These are phyloP conservation scores for Neurospora pannonica DNA, from an alignment of 495 filamentous ascomycete genomes.

Conservation along the genomic window DNA sequence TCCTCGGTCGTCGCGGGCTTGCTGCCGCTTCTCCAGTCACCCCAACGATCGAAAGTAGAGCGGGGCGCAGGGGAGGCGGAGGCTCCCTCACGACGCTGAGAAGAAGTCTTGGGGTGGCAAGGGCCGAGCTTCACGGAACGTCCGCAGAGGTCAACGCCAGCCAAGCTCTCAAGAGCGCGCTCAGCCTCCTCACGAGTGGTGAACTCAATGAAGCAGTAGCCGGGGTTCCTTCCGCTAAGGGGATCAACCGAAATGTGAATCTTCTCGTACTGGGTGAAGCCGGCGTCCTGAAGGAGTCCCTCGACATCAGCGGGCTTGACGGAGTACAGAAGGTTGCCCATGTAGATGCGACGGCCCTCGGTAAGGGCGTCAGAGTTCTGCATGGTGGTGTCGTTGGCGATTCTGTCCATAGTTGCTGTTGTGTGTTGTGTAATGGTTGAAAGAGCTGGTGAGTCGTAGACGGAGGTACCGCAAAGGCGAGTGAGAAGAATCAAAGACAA, in stretches of 20 bases:
- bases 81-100: not conserved
- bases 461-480: not conserved
- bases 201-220: constrained; percentile 65
- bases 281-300: constrained; percentile 40
- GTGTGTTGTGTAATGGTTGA: not conserved
- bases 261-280: constrained; percentile 38
- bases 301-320: constrained; percentile 54
- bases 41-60: constrained; percentile 27
- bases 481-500: not conserved
- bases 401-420: not conserved
- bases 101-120: constrained; percentile 36
- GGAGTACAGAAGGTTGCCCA: constrained; percentile 60
- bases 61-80: constrained; percentile 3
- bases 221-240: constrained; percentile 57
- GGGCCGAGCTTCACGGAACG: constrained; percentile 54
- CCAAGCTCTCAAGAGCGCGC: constrained; percentile 44
- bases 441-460: not conserved
- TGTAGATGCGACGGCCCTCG: constrained; percentile 49
- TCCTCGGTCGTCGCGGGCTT: constrained; percentile 4
- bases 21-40: constrained; percentile 26
- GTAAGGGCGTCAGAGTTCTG: constrained; percentile 29
- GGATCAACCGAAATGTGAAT: constrained; percentile 62
- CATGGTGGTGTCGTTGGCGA: not conserved
- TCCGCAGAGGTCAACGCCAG: constrained; percentile 43
- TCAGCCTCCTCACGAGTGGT: constrained; percentile 44